These are phyloP conservation scores for Prunus mongolica DNA, from an alignment of 306 rosid species.

Conservation along the genomic window DNA sequence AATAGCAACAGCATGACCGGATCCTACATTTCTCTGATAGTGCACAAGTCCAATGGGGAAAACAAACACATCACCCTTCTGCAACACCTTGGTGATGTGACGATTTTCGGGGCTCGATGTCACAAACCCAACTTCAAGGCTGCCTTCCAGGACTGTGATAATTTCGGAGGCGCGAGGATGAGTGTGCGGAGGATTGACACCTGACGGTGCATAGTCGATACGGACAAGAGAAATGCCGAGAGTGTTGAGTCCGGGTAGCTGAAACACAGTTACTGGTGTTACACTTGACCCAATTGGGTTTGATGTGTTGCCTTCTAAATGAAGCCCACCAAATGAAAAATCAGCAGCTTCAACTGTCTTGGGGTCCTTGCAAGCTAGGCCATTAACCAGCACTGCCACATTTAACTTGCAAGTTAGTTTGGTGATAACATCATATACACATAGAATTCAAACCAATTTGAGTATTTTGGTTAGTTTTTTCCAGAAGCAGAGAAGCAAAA, in stretches of 20 bases:
- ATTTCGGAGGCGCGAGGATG: constrained; percentile 43
- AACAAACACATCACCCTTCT: constrained; percentile 40
- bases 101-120: constrained; percentile 29
- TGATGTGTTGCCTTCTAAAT: constrained; percentile 25
- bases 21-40: constrained; percentile 33
- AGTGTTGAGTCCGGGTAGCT: constrained; percentile 37
- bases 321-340: constrained; percentile 26
- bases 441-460: neutral
- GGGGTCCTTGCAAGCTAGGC: constrained; percentile 38
- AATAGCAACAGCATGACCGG: constrained; percentile 22
- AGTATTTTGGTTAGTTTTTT: neutral
- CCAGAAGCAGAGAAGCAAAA: neutral
- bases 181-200: constrained; percentile 42
- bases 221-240: constrained; percentile 33
- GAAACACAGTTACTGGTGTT: constrained; percentile 20
- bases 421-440: neutral
- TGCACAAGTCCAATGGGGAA: constrained; percentile 37
- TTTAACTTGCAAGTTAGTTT: neutral
- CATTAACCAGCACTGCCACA: constrained; percentile 34
- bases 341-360: constrained; percentile 11
- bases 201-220: constrained; percentile 27
- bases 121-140: constrained; percentile 34
- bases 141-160: constrained; percentile 33
- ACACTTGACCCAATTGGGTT: constrained; percentile 25
- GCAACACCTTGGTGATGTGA: constrained; percentile 28